Evolutionary conservation across 805 yeast genomes (phyloP).

Genomic region (Candida jianshihensis): DNA sequence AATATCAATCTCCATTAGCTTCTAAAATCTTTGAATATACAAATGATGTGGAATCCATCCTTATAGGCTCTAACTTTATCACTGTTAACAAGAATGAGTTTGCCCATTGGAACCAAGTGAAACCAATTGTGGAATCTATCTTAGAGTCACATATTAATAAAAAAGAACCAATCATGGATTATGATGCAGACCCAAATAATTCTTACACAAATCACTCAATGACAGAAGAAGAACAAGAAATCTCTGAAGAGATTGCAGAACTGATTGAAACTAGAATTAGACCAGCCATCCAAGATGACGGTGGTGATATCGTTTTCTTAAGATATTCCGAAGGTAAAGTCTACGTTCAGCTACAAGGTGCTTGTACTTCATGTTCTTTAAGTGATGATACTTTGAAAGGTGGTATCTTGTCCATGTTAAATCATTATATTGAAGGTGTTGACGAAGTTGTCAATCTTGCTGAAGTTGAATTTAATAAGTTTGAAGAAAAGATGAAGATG

Average conservation of each 20-base stretch:
- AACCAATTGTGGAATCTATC: slow-evolving; percentile 50
- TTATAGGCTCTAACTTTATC: slow-evolving; percentile 70
- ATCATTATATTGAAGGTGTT: slow-evolving; percentile 95
- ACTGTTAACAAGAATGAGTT: slow-evolving; percentile 66
- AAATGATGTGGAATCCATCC: slow-evolving; percentile 59
- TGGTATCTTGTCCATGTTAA: slow-evolving; percentile 96
- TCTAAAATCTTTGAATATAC: slow-evolving; percentile 42
- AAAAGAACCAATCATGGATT: slow-evolving; percentile 23
- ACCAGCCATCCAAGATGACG: slow-evolving; percentile 98
- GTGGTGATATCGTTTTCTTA: slow-evolving; percentile 90
- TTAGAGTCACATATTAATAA: slow-evolving; percentile 32
- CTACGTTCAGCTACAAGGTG: slow-evolving; percentile 84
- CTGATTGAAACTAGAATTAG: slow-evolving; percentile 89
- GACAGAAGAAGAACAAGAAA: slow-evolving; percentile 67
- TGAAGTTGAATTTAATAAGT: slow-evolving; percentile 23
- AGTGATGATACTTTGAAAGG: slow-evolving; percentile 88
- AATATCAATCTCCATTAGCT: slow-evolving; percentile 54
- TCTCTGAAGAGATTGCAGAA: slow-evolving; percentile 85
- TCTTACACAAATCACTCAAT: slow-evolving; percentile 3
- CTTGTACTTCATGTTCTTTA: slow-evolving; percentile 89
- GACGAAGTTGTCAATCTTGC: slow-evolving; percentile 51
- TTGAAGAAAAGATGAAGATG: slow-evolving; percentile 19
- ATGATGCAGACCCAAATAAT: slow-evolving; percentile 3
- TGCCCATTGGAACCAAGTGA: slow-evolving; percentile 64
- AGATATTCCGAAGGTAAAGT: slow-evolving; percentile 87